Conservation (phyloP, 352 stramenopile genomes). For the Aphanomyces cochlioides region DNA sequence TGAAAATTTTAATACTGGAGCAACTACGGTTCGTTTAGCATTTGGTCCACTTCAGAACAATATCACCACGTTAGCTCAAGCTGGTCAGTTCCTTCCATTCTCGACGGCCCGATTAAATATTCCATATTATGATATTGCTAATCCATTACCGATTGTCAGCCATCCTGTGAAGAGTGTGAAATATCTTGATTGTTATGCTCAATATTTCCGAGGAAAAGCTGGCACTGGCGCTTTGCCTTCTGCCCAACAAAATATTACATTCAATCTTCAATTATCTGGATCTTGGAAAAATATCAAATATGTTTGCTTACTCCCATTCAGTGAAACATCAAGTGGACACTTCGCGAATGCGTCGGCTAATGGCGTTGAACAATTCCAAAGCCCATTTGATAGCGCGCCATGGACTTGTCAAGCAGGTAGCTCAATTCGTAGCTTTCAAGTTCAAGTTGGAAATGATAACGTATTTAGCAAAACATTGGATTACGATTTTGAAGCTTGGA, state of each 20-base stretch:
- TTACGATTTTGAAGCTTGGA: constrained; percentile 33
- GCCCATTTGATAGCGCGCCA: constrained; percentile 32
- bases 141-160: constrained; percentile 29
- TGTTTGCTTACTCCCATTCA: constrained; percentile 30
- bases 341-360: neutral
- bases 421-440: constrained; percentile 31
- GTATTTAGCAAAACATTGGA: constrained; percentile 34
- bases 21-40: constrained; percentile 9
- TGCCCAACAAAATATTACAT: constrained; percentile 30
- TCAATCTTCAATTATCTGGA: constrained; percentile 32
- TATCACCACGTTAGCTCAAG: neutral
- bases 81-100: constrained; percentile 23
- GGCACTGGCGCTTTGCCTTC: constrained; percentile 20
- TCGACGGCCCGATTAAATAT: constrained; percentile 31
- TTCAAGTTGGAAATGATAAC: constrained; percentile 35
- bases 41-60: constrained; percentile 30
- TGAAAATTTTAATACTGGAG: constrained; percentile 4
- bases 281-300: constrained; percentile 33
- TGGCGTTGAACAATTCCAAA: constrained; percentile 29
- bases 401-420: constrained; percentile 34
- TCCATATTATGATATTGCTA: constrained; percentile 37
- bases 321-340: constrained; percentile 29
- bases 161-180: constrained; percentile 35
- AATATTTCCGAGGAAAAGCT: constrained; percentile 33
- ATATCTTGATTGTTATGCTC: constrained; percentile 33